Evolutionary conservation across 345 rosid genomes (phyloP), one percentile per base, ranked within the genome.

Genomic region (Carallia brachiata): DNA sequence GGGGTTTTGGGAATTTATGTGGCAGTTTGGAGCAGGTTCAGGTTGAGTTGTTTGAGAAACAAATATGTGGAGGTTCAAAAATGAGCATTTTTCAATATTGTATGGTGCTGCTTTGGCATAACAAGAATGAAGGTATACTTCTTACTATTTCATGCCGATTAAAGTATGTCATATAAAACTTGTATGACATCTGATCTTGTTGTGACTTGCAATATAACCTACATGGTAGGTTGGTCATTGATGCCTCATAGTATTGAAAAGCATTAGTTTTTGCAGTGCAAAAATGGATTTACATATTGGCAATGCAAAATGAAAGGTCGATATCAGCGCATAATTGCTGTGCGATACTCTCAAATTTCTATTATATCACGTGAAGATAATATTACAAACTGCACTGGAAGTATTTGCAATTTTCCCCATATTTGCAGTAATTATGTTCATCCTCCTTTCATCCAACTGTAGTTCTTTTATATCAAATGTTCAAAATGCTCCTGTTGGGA

Each of bases 21-120:
- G 83, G 82, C 97, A 95, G 99, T 87, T 82, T 92, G 89, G 99
- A 92, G 88, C 85, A 84, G 78, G 83, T 84, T 83, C 99, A 95
- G 83, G 88, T 82, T 71, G 84, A 85, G 65, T 64, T 90, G 67
- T 87, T 95, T 85, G 86, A 83, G 82, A 86, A 86, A 77, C 89
- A 91, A 78, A 77, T 95, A 66, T 90, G 86, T 62, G 77, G 93
- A 58, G 92, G 97, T 73, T 68, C 81, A 50, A 83, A 81, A 74
- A 65, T 80, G 62, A 82, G 86, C 85, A 79, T 92, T 73, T 90
- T 80, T 79, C 97, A 88, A 70, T 89, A 90, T 75, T 81, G 84
- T 16, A 80, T 91, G 86, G 82, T 91, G 61, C 90, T 80, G 57
- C 86, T 85, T 81, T 69, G 81, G 81, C 66, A 79, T 60, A 78